Evolutionary conservation across 2,329 filamentous ascomycete genomes (phyloP).

Genomic region (Fusarium sp.): DNA sequence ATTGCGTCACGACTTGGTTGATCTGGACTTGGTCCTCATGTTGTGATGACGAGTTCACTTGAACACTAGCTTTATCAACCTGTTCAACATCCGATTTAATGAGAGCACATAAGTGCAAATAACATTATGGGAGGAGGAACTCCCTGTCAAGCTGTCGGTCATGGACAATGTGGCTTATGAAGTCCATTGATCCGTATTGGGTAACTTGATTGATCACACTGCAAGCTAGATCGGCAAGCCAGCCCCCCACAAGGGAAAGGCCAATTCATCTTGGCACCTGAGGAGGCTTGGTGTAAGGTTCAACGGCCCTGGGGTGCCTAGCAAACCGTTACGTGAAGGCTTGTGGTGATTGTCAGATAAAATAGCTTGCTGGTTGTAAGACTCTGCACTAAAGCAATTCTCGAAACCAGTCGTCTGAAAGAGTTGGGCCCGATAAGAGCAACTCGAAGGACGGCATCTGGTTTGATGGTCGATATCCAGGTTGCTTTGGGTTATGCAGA

Average conservation of each 20-base stretch:
- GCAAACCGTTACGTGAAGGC: constrained; percentile 23
- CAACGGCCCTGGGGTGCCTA: constrained; percentile 32
- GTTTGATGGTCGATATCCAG: constrained; percentile 3
- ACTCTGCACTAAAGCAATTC: neutral
- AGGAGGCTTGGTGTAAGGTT: constrained; percentile 24
- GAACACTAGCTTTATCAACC: constrained; percentile 18
- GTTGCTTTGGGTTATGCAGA: constrained; percentile 4
- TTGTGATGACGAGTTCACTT: constrained; percentile 7
- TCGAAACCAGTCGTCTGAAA: neutral
- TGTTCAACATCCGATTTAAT: constrained; percentile 4
- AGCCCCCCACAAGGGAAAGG: constrained; percentile 36
- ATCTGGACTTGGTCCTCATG: neutral
- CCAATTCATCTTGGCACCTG: constrained; percentile 31
- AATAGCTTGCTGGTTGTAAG: constrained; percentile 4
- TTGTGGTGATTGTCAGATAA: constrained; percentile 24
- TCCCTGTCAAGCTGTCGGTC: constrained; percentile 5
- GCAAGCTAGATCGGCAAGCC: constrained; percentile 39
- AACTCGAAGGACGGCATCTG: neutral
- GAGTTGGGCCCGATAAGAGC: neutral
- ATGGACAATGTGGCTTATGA: constrained; percentile 14
- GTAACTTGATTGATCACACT: constrained; percentile 38
- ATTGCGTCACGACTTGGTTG: constrained; percentile 45
- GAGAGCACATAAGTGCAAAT: constrained; percentile 1
- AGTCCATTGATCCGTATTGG: constrained; percentile 34
- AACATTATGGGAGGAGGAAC: neutral